Base-by-base conservation (phyloP, 1,284 basidiomycete species). In the Moniliella sp. region DNA sequence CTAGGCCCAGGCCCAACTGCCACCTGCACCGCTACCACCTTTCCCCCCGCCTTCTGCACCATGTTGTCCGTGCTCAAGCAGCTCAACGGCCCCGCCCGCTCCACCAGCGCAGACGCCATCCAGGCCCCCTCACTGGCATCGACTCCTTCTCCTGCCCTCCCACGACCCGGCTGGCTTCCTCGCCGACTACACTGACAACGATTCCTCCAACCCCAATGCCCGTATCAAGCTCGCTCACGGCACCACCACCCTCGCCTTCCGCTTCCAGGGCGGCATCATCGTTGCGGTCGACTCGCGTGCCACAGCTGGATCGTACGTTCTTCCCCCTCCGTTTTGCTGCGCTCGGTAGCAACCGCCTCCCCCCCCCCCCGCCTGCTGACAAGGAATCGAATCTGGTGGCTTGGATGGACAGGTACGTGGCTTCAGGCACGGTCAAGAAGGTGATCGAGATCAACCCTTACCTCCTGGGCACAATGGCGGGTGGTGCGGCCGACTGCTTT, bases 371-470 rank as follows among this genome's bases (percentile, higher is more conserved):
- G 15, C 4, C 7, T 23, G 19, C 19, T 23, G 7, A 23, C 3
- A 10, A 27, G 13, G 9, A 15, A 21, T 13, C 31, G n/a, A 2
- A 4, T 18, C 11, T n/a, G 18, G 11, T 17, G 1, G 18, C 13
- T 1, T 5, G 15, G 18, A 19, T 63, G 18, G 4, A 1, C 31
- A 32, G 31, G 7, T 97, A 97, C 64, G 73, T 99, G 57, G 88
- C 88, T 78, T 53, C 36, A 4, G 59, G 57, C 27, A 54, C 54
- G 7, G 53, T 56, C 15, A 53, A 59, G 36, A 59, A 61, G 41
- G 88, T 99, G 43, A 97, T 99, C 52, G 91, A 97, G 67, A 97
- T 99, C 65, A 97, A 97, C 67, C 83, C 84, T 28, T 97, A 91
- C 67, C 66, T 99, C 33, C 71, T 97, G 18, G 91, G 91, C 39